These are phyloP conservation scores for Fusarium sp. DNA, from an alignment of 2,329 filamentous ascomycete species.

Conservation along the genomic window DNA sequence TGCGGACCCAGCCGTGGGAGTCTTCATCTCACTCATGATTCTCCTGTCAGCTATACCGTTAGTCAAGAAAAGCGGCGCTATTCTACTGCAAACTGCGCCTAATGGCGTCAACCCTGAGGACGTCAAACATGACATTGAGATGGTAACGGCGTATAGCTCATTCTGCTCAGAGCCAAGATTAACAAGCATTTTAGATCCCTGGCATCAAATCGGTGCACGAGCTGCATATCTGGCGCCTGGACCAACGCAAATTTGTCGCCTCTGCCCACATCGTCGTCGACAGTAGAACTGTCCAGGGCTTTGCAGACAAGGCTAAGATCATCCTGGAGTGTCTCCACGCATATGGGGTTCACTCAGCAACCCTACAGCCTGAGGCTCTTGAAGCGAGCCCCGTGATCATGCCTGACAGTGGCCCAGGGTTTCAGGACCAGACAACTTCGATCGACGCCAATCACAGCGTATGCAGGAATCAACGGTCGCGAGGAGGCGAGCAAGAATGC, in stretches of 20 bases:
- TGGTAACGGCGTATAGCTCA: slow-evolving; percentile 49
- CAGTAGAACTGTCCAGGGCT: slow-evolving; percentile 63
- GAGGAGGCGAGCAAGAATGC: slow-evolving; percentile 50
- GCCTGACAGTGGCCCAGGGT: slow-evolving; percentile 6
- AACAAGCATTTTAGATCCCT: slow-evolving; percentile 61
- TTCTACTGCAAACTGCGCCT: slow-evolving; percentile 74
- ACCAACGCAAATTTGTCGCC: slow-evolving; percentile 75
- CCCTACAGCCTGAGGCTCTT: slow-evolving; percentile 71
- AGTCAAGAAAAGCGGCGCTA: slow-evolving; percentile 68
- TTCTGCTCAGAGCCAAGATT: slow-evolving; percentile 2
- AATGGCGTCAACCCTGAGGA: slow-evolving; percentile 67
- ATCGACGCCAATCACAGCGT: slow-evolving; percentile 11
- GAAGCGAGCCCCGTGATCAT: slow-evolving; percentile 18
- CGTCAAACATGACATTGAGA: slow-evolving; percentile 74
- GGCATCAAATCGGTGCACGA: slow-evolving; percentile 75
- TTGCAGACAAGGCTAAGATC: slow-evolving; percentile 68
- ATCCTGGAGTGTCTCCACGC: slow-evolving; percentile 76
- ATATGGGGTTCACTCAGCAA: slow-evolving; percentile 77
- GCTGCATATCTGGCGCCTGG: slow-evolving; percentile 77
- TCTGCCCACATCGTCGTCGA: slow-evolving; percentile 74
- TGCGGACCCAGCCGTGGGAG: slow-evolving; percentile 74
- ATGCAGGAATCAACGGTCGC: slow-evolving; percentile 16
- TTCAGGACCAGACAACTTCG: slow-evolving; percentile 12
- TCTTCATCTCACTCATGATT: slow-evolving; percentile 79
- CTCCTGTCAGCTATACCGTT: slow-evolving; percentile 70